Evolutionary conservation across 305 asterid genomes (phyloP), one percentile per base, ranked within the genome.

Genomic region (Fraxinus albicans): DNA sequence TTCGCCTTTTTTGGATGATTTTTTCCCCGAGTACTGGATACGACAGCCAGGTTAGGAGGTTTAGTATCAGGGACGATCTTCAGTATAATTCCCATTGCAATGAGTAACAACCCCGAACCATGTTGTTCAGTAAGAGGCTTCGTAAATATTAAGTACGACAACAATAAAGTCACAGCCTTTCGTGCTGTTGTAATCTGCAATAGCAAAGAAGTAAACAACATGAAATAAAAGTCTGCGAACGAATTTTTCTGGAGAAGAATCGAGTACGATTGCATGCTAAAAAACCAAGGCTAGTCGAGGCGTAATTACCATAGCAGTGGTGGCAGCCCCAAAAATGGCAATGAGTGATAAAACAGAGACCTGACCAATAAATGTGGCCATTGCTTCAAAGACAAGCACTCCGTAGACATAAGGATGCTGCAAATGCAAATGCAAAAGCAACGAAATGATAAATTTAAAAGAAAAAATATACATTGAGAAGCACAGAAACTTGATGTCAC

Each of bases 281-380:
- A 70, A 60, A 9, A 6, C 27, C 5, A 1, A 82, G 35, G 33
- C 8, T 19, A 83, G 79, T 73, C 31, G 17, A 77, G 10, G 19
- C 73, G 35, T 17, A 73, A 53, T 80, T 92, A 95, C 99, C 99
- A 95, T 94, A 40, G 98, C 97, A 42, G 99, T 95, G 60, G 97
- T 89, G 77, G 99, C 99, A 5, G 98, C 99, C 74, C 99, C 98
- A 53, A 95, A 95, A 17, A 94, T 82, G 8, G 99, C 98, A 79
- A 95, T 93, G 86, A 95, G 97, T 15, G 98, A 95, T 58, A 95
- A 72, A 79, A 95, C 99, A 23, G 98, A 94, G 88, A 94, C 92
- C 89, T 95, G 99, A 60, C 99, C 98, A 0, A 95, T 77, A 77
- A 92, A 95, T 6, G 99, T 95, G 31, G 99, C 98, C 99, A 95